A percentile compares a stretch with the other conserved stretches of the same genome.
These are phyloP conservation scores for Cytidiella melzeri DNA, from an alignment of 768 basidiomycete species.

Conservation along the genomic window DNA sequence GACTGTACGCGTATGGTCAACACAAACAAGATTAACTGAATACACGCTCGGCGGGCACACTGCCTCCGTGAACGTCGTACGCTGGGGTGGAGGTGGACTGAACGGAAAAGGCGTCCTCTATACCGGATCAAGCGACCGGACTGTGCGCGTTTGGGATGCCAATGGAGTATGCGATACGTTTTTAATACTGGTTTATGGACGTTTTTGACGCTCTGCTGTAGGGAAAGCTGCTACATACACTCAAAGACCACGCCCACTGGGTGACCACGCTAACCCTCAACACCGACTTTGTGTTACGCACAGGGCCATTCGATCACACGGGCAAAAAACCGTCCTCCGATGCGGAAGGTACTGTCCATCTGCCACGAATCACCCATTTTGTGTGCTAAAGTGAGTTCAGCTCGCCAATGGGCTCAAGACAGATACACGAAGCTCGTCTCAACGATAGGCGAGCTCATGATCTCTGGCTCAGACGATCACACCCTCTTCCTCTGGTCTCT, in stretches of 20 bases:
- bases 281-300: constrained; percentile 91
- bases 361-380: too few relatives aligned
- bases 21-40: constrained; percentile 60
- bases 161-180: constrained; percentile 48
- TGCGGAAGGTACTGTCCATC: constrained; percentile 79
- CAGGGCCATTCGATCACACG: constrained; percentile 91
- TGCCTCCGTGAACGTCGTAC: constrained; percentile 89
- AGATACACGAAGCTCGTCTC: constrained; percentile 72
- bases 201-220: constrained; percentile 27
- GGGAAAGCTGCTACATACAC: constrained; percentile 77
- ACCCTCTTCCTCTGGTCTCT: constrained; percentile 95
- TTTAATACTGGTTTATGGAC: background rate
- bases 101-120: constrained; percentile 70
- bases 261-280: constrained; percentile 95
- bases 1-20: constrained; percentile 93
- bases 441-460: constrained; percentile 69
- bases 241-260: constrained; percentile 98
- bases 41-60: constrained; percentile 91
- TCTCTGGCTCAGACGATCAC: constrained; percentile 97
- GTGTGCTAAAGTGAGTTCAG: too few relatives aligned
- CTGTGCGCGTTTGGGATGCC: constrained; percentile 93
- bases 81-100: constrained; percentile 88
- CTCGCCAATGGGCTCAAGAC: constrained; percentile 65
- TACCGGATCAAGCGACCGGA: constrained; percentile 92
- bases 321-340: constrained; percentile 74